Percentiles rank a stretch among this genome's conserved stretches.
Evolutionary conservation across 331 rosid species (phyloP).

Genomic region (Acacia pycnantha): DNA sequence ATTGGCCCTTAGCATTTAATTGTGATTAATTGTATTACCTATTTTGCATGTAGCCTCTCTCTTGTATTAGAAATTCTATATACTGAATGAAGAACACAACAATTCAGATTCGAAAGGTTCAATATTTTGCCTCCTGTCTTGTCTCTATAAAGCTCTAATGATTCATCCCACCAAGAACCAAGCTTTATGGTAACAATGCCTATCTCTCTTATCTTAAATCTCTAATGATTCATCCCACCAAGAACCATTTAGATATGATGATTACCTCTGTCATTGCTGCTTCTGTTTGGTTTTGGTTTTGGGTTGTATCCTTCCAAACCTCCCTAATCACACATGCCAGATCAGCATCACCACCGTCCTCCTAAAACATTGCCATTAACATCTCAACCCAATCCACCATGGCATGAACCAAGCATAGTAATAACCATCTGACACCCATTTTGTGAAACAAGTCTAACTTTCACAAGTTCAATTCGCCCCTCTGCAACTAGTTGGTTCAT

Average conservation of each 20-base stretch:
- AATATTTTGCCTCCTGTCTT: not conserved
- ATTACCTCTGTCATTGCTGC: not conserved
- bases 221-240: not conserved
- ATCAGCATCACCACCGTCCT: not conserved
- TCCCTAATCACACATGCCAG: not conserved
- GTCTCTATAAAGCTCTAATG: not conserved
- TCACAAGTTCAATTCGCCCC: not conserved
- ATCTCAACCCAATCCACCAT: not conserved
- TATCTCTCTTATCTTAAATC: not conserved
- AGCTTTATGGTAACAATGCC: not conserved
- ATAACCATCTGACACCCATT: not conserved
- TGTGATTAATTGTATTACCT: not conserved
- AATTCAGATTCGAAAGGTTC: not conserved
- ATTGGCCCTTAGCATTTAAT: not conserved
- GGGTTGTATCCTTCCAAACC: not conserved
- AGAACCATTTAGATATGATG: not conserved
- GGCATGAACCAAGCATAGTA: not conserved
- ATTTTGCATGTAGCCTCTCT: not conserved
- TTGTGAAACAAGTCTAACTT: not conserved
- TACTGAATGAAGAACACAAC: not conserved
- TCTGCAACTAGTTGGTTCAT: not conserved
- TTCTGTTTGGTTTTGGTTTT: not conserved
- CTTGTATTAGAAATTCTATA: not conserved
- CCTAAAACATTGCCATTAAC: not conserved
- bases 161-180: not conserved